Percentiles rank a stretch among this genome's conserved stretches.
phyloP scores from a whole-genome alignment of 805 yeast species.

The Candida stauntonica region DNA sequence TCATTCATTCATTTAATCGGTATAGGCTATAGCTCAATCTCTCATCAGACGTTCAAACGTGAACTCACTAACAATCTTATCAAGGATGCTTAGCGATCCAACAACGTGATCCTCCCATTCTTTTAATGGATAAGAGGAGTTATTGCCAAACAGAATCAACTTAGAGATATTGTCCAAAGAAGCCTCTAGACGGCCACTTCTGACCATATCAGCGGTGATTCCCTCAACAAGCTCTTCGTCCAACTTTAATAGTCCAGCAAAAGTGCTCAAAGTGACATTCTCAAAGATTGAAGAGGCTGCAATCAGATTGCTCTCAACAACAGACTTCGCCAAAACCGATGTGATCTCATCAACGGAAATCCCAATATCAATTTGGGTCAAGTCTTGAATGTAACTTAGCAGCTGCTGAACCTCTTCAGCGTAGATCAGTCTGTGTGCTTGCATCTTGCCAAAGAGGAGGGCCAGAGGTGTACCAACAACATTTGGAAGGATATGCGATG shows the following conservation, averaged over 20 bases:
- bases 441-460: conserved; percentile 16
- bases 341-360: conserved; percentile 5
- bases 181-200: conserved; percentile 17
- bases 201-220: conserved; percentile 17
- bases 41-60: conserved; percentile 1
- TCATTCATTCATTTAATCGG: not conserved
- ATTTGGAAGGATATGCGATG: conserved; percentile 5
- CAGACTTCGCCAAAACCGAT: conserved; percentile 5
- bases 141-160: conserved; percentile 15
- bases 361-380: conserved; percentile 4
- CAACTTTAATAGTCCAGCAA: conserved; percentile 13
- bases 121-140: conserved; percentile 2
- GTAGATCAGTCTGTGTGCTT: conserved; percentile 13
- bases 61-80: conserved; percentile 18
- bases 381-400: not conserved
- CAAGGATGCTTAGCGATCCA: conserved; percentile 20
- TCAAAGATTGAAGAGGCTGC: conserved; percentile 15
- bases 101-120: conserved; percentile 25
- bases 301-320: conserved; percentile 20
- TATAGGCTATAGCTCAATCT: not conserved
- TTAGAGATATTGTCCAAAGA: conserved; percentile 24
- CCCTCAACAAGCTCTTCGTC: conserved; percentile 7
- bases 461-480: conserved; percentile 9
- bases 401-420: conserved; percentile 10
- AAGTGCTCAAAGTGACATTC: conserved; percentile 13